Conservation (phyloP, 108 stramenopile species). For the Bacterosira constricta region DNA sequence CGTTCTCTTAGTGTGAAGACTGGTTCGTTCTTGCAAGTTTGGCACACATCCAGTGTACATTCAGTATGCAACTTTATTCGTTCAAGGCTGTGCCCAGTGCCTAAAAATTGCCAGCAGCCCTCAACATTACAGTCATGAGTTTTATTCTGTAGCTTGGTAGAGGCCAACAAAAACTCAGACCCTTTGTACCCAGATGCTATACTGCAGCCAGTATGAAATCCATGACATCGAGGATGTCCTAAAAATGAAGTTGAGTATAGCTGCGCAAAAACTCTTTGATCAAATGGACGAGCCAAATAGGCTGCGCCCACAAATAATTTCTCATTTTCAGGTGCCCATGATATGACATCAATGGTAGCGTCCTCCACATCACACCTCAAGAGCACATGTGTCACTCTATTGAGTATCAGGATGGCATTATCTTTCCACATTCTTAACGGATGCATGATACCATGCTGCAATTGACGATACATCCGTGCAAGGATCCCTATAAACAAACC, state of each 20-base stretch:
- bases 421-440: conserved; percentile 15
- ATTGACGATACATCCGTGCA: conserved; percentile 11
- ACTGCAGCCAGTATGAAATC: background rate
- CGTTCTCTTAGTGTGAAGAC: conserved; percentile 9
- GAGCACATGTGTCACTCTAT: conserved; percentile 12
- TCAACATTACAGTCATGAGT: conserved; percentile 25
- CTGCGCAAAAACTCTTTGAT: conserved; percentile 18
- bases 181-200: conserved; percentile 10
- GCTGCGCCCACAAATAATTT: conserved; percentile 24
- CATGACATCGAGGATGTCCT: conserved; percentile 20
- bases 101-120: conserved; percentile 24
- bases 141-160: background rate
- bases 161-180: conserved; percentile 12
- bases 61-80: background rate
- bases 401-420: conserved; percentile 3
- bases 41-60: background rate
- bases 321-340: conserved; percentile 10
- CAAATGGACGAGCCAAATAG: conserved; percentile 16
- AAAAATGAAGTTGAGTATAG: conserved; percentile 9
- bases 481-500: conserved; percentile 17
- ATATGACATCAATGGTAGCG: conserved; percentile 13
- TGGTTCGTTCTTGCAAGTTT: conserved; percentile 5
- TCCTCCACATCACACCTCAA: conserved; percentile 1
- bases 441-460: background rate
- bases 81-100: conserved; percentile 6